phyloP scores from a whole-genome alignment of 2,329 filamentous ascomycete genomes.

The Cordyceps tenuipes region DNA sequence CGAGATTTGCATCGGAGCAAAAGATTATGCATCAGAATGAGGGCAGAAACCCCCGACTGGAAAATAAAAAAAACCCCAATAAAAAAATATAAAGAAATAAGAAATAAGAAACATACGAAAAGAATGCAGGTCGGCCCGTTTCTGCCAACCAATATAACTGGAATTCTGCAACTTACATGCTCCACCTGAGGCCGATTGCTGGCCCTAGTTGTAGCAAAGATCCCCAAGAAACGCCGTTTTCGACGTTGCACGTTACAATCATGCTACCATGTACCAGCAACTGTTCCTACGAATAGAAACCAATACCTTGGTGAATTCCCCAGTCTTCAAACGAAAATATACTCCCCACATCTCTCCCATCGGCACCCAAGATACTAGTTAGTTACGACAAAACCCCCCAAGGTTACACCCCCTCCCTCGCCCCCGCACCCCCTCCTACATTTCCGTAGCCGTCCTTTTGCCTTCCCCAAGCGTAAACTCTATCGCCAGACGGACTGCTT shows the following conservation, averaged over 20 bases:
- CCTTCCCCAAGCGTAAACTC: conserved; percentile 5
- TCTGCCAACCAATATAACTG: background rate
- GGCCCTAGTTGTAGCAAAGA: background rate
- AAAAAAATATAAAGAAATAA: too few relatives aligned
- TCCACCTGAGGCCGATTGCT: background rate
- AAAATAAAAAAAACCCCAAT: too few relatives aligned
- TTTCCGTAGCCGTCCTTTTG: background rate
- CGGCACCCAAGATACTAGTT: background rate
- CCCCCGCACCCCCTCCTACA: background rate
- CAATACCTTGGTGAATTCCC: background rate
- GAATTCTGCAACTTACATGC: background rate
- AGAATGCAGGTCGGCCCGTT: background rate
- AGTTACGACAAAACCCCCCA: background rate
- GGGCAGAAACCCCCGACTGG: too few relatives aligned
- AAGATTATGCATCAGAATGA: background rate
- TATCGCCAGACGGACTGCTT: background rate
- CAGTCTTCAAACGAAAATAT: background rate
- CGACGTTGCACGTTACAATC: background rate
- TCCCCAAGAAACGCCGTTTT: background rate
- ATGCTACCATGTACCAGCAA: background rate
- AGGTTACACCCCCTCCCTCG: background rate
- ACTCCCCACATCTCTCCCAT: background rate
- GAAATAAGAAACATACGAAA: background rate
- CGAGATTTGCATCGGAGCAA: background rate
- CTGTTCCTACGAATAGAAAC: background rate